Percentiles rank a stretch among this genome's conserved stretches.
phyloP scores from a whole-genome alignment of 768 basidiomycete genomes.

The Leccinum longicurvipes region DNA sequence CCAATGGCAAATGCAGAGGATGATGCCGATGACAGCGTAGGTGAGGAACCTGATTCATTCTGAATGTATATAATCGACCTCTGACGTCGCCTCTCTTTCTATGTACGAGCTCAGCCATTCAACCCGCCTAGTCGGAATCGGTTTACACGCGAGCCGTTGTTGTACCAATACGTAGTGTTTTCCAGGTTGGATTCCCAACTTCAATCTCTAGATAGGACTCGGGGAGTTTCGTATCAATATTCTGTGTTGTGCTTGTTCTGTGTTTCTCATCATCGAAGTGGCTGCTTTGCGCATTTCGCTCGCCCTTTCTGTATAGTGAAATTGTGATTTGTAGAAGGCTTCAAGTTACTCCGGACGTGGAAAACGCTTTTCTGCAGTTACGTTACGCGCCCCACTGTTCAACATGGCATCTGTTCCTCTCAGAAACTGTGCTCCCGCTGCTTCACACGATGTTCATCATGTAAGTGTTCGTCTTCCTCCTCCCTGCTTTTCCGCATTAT shows the following conservation, averaged over 20 bases:
- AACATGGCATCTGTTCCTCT: neutral
- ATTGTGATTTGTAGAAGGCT: neutral
- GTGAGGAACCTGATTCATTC: neutral
- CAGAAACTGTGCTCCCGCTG: neutral
- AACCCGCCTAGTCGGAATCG: neutral
- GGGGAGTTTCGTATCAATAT: neutral
- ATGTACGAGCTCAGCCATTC: neutral
- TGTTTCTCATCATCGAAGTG: neutral
- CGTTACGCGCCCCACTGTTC: neutral
- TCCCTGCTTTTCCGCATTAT: neutral
- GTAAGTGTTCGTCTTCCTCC: neutral
- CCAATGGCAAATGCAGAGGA: neutral
- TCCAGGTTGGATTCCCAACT: neutral
- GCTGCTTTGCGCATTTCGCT: neutral
- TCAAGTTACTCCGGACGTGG: too few relatives aligned
- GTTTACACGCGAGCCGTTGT: neutral
- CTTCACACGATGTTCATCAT: too few relatives aligned
- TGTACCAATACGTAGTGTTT: too few relatives aligned
- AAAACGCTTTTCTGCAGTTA: neutral
- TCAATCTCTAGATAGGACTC: neutral
- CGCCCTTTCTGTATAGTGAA: neutral
- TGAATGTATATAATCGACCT: neutral
- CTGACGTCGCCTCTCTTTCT: neutral
- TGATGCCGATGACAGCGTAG: neutral
- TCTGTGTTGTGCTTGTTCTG: neutral